phyloP scores from a whole-genome alignment of 129 eudicot species.

The Rutidosis leptorrhynchoides region DNA sequence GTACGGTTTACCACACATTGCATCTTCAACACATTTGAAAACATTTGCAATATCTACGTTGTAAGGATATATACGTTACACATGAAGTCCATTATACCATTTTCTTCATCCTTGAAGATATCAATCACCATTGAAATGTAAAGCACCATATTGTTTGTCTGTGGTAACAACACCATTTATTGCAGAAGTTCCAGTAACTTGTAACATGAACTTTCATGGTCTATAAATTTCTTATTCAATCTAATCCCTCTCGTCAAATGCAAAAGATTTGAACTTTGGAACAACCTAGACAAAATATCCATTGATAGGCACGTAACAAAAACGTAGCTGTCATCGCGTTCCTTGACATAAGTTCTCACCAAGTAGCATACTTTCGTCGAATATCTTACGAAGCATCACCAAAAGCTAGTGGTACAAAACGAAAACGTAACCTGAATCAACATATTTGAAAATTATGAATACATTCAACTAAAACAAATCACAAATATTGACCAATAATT shows the following conservation, averaged over 20 bases:
- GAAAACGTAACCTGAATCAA: too few relatives aligned
- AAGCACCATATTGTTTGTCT: slow-evolving; percentile 45
- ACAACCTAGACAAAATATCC: slow-evolving; percentile 35
- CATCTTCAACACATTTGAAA: slow-evolving; percentile 43
- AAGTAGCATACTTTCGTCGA: too few relatives aligned
- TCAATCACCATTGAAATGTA: slow-evolving; percentile 58
- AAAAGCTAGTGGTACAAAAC: too few relatives aligned
- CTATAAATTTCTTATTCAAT: slow-evolving; percentile 54
- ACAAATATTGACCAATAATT: too few relatives aligned
- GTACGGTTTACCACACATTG: slow-evolving; percentile 48
- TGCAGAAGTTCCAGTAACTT: slow-evolving; percentile 48
- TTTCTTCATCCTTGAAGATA: slow-evolving; percentile 50
- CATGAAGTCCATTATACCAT: slow-evolving; percentile 53
- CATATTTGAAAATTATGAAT: too few relatives aligned
- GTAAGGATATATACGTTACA: slow-evolving; percentile 89
- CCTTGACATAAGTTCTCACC: too few relatives aligned
- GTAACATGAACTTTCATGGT: slow-evolving; percentile 81
- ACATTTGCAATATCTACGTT: slow-evolving; percentile 56
- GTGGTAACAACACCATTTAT: slow-evolving; percentile 34
- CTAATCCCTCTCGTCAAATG: slow-evolving; percentile 68
- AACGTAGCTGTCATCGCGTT: too few relatives aligned
- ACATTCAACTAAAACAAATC: too few relatives aligned
- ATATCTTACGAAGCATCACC: too few relatives aligned
- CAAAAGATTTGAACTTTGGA: slow-evolving; percentile 45
- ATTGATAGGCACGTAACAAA: too few relatives aligned